Evolutionary conservation across 208 protist genomes (phyloP).

Genomic region (Perkinsela sp.): DNA sequence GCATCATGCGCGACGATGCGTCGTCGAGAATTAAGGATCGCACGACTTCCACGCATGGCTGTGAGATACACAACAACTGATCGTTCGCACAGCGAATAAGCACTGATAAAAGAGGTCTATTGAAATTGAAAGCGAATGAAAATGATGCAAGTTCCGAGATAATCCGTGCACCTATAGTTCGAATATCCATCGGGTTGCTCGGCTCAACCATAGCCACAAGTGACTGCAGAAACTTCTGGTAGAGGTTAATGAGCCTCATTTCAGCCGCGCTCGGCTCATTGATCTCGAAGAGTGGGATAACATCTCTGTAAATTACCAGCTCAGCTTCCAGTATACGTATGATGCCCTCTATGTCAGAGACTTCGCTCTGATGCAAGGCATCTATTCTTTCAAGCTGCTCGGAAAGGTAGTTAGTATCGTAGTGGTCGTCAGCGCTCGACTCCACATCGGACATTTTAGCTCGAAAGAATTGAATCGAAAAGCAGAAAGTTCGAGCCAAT

Average conservation of each 20-base stretch:
- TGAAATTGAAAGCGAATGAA: neutral
- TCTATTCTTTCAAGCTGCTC: too few species aligned
- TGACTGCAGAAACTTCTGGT: neutral
- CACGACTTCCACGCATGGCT: neutral
- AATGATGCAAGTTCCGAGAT: neutral
- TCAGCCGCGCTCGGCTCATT: neutral
- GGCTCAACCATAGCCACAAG: neutral
- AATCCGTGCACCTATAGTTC: neutral
- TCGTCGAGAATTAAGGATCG: neutral
- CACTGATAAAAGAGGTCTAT: neutral
- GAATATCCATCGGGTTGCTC: neutral
- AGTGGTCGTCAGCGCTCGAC: too few species aligned
- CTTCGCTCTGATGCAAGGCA: neutral
- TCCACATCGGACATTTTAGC: too few species aligned
- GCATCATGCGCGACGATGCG: neutral
- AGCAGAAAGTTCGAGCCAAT: too few species aligned
- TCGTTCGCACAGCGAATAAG: neutral
- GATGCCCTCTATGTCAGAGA: neutral
- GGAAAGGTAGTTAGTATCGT: too few species aligned
- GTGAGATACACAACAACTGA: neutral
- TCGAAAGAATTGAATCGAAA: too few species aligned
- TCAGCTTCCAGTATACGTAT: neutral
- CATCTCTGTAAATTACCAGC: neutral
- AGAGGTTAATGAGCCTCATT: neutral
- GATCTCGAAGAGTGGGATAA: neutral